Conservation (phyloP, 768 basidiomycete species). For the Mycena albidolilacea region DNA sequence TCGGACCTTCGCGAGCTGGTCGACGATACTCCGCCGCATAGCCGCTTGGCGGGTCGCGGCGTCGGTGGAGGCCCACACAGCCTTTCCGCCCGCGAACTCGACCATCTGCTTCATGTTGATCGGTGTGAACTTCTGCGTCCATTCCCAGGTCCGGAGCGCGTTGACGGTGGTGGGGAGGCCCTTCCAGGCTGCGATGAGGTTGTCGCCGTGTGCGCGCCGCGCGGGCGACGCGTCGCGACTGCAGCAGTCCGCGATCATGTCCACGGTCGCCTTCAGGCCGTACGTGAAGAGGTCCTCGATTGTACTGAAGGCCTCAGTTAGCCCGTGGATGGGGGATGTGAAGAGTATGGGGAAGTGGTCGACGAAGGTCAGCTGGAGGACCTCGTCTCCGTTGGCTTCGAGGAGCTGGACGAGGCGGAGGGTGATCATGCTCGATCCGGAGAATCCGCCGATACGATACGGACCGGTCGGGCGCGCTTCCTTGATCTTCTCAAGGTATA, state of each 20-base stretch:
- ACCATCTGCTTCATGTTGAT: conserved; percentile 27
- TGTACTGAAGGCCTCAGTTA: conserved; percentile 20
- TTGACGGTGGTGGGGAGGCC: conserved; percentile 27
- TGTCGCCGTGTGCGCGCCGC: conserved; percentile 27
- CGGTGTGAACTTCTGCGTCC: conserved; percentile 20
- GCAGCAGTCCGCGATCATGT: conserved; percentile 30
- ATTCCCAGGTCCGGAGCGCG: conserved; percentile 28
- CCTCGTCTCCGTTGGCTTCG: not conserved
- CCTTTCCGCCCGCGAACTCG: conserved; percentile 18
- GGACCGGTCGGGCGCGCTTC: conserved; percentile 36
- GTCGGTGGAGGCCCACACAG: conserved; percentile 15
- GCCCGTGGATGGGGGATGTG: conserved; percentile 10
- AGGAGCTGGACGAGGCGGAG: not conserved
- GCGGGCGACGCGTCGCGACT: conserved; percentile 20
- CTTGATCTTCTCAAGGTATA: conserved; percentile 42
- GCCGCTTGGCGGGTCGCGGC: not conserved
- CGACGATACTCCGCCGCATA: not conserved
- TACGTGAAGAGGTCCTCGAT: conserved; percentile 17
- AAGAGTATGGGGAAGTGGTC: conserved; percentile 6
- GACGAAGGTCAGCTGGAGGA: not conserved
- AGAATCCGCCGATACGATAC: conserved; percentile 38
- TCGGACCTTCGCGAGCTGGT: not conserved
- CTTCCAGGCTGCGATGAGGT: conserved; percentile 22
- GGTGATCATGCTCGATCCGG: not conserved
- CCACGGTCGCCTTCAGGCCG: conserved; percentile 20